Conservation (phyloP, 2,329 filamentous ascomycete genomes). For the Colletotrichum sp. region DNA sequence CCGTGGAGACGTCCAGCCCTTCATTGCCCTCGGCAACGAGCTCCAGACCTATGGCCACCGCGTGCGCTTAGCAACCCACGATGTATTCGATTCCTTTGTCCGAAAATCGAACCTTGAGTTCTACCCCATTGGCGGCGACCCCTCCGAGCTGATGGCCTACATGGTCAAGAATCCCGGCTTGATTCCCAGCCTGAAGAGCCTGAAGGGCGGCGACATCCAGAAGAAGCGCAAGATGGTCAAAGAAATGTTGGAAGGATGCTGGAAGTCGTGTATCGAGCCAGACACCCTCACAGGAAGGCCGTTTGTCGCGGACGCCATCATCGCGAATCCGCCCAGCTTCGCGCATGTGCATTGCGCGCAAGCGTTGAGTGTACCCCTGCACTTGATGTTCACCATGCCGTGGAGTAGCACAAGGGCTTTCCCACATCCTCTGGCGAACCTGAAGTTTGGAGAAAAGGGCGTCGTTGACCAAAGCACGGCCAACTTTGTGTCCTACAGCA, state of each 20-base stretch:
- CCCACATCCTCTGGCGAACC: constrained; percentile 75
- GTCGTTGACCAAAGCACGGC: constrained; percentile 56
- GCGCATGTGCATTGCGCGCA: constrained; percentile 54
- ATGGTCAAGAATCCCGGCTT: constrained; percentile 34
- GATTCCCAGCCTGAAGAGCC: constrained; percentile 29
- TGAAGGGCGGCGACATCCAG: constrained; percentile 30
- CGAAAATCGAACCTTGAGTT: constrained; percentile 54
- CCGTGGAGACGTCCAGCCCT: constrained; percentile 61
- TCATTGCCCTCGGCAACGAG: constrained; percentile 55
- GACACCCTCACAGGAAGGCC: constrained; percentile 27
- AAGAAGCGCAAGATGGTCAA: constrained; percentile 29
- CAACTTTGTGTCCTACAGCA: constrained; percentile 73
- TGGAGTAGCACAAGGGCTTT: constrained; percentile 77
- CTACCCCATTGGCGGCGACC: constrained; percentile 60
- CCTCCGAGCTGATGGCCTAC: constrained; percentile 43
- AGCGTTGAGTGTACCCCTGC: constrained; percentile 46
- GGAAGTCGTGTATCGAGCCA: constrained; percentile 28
- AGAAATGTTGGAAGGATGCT: constrained; percentile 28
- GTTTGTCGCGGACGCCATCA: constrained; percentile 55
- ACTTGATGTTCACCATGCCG: constrained; percentile 68
- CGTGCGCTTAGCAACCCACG: constrained; percentile 56
- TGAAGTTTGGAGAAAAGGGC: constrained; percentile 64
- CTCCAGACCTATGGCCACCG: constrained; percentile 54
- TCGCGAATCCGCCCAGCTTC: constrained; percentile 56
- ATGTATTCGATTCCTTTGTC: constrained; percentile 55